Evolutionary conservation across 2,329 filamentous ascomycete species (phyloP).

Genomic region (Immersiporthe knoxdaviesiana): DNA sequence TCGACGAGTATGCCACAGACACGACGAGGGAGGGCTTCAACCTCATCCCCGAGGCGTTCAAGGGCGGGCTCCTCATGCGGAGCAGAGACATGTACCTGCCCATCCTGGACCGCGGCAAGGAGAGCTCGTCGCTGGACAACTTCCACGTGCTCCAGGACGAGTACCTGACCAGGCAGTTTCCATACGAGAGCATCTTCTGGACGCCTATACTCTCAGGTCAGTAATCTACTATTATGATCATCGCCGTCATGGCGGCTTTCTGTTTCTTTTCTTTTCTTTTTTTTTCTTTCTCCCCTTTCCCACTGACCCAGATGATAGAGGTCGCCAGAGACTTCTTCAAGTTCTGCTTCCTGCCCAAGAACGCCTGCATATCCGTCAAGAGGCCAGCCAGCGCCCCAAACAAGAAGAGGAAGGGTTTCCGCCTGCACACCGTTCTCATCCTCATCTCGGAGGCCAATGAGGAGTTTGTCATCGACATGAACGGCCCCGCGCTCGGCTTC

Average conservation of each 20-base stretch:
- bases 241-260: too few relatives aligned
- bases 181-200: neutral
- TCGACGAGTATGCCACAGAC: neutral
- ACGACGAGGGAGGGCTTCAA: neutral
- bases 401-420: neutral
- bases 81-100: too few relatives aligned
- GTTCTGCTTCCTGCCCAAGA: neutral
- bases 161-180: neutral
- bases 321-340: neutral
- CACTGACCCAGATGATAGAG: neutral
- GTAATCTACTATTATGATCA: neutral
- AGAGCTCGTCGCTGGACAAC: neutral
- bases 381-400: neutral
- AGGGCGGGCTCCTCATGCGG: neutral
- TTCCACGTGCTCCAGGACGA: neutral
- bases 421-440: neutral
- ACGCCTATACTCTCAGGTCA: neutral
- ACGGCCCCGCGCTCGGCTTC: neutral
- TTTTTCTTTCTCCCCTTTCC: neutral
- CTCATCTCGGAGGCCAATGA: neutral
- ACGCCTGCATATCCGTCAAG: neutral
- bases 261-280: too few relatives aligned
- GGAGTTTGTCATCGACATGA: conserved; percentile 9
- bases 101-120: neutral
- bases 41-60: conserved; percentile 8